A percentile compares a stretch with the other conserved stretches of the same genome.
Conservation (phyloP, 345 rosid genomes). For the Alliaria petiolata region DNA sequence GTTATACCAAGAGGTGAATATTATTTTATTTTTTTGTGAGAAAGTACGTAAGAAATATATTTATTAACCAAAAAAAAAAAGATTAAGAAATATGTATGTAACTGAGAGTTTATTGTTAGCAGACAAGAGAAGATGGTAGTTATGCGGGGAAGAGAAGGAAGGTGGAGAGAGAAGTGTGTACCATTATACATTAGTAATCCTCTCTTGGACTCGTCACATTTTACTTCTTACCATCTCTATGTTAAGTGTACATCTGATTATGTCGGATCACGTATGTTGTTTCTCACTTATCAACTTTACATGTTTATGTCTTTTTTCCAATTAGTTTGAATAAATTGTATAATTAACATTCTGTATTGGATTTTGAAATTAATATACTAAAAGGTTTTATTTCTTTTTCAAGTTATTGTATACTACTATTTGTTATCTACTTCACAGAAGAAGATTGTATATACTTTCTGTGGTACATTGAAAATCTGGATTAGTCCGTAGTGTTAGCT, state of each 20-base stretch:
- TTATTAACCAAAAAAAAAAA: not conserved
- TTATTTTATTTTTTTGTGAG: not conserved
- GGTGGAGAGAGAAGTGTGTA: constrained; percentile 21
- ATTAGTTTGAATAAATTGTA: constrained; percentile 19
- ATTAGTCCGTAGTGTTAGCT: not conserved
- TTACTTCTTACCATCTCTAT: not conserved
- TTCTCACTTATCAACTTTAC: constrained; percentile 4
- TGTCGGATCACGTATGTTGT: constrained; percentile 21
- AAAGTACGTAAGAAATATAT: not conserved
- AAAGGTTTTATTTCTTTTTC: not conserved
- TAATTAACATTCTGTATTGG: not conserved
- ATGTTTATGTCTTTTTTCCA: not conserved
- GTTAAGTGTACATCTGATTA: constrained; percentile 16
- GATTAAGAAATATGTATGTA: not conserved
- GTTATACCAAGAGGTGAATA: constrained; percentile 50
- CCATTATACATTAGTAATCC: constrained; percentile 21
- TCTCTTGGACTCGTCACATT: not conserved
- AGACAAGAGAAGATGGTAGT: constrained; percentile 27
- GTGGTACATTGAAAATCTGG: not conserved
- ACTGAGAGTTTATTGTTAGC: not conserved
- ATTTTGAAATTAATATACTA: not conserved
- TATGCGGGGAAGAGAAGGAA: constrained; percentile 28
- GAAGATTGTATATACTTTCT: not conserved
- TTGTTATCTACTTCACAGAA: not conserved
- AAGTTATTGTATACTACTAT: not conserved